phyloP scores from a whole-genome alignment of 2,329 filamentous ascomycete species.

The Penicillium sp. region DNA sequence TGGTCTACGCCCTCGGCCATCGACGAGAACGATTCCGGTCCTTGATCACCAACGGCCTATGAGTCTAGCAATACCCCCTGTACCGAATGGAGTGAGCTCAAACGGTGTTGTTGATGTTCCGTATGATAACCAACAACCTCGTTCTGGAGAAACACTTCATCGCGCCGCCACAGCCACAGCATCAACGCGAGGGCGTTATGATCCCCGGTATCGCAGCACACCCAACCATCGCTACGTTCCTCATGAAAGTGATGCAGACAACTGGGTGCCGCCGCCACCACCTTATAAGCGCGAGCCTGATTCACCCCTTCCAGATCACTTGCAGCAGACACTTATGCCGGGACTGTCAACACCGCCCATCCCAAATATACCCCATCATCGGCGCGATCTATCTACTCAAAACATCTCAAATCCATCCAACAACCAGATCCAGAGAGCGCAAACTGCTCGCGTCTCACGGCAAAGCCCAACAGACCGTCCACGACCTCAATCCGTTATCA shows the following conservation, averaged over 20 bases:
- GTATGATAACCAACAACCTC: slow-evolving; percentile 71
- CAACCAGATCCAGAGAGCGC: slow-evolving; percentile 21
- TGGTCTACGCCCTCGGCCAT: slow-evolving; percentile 34
- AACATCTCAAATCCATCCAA: not conserved
- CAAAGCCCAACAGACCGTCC: slow-evolving; percentile 20
- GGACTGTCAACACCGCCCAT: slow-evolving; percentile 7
- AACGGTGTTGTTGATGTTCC: slow-evolving; percentile 56
- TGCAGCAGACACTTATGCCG: slow-evolving; percentile 36
- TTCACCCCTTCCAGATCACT: slow-evolving; percentile 38
- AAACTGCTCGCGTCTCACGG: slow-evolving; percentile 28
- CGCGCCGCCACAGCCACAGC: slow-evolving; percentile 74
- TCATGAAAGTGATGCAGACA: slow-evolving; percentile 84
- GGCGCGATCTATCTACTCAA: slow-evolving; percentile 10
- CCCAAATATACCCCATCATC: not conserved
- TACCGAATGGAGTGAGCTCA: slow-evolving; percentile 7
- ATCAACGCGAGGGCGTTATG: slow-evolving; percentile 67
- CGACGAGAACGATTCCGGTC: slow-evolving; percentile 22
- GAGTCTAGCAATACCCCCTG: slow-evolving; percentile 29
- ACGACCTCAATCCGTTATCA: slow-evolving; percentile 25
- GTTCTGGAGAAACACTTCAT: slow-evolving; percentile 68
- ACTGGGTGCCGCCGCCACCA: slow-evolving; percentile 83
- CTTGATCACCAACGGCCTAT: slow-evolving; percentile 29
- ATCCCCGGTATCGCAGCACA: slow-evolving; percentile 45
- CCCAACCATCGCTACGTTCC: slow-evolving; percentile 61
- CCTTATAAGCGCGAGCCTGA: slow-evolving; percentile 59